phyloP scores from a whole-genome alignment of 2,329 filamentous ascomycete species.

The Keithomyces neogunnii region DNA sequence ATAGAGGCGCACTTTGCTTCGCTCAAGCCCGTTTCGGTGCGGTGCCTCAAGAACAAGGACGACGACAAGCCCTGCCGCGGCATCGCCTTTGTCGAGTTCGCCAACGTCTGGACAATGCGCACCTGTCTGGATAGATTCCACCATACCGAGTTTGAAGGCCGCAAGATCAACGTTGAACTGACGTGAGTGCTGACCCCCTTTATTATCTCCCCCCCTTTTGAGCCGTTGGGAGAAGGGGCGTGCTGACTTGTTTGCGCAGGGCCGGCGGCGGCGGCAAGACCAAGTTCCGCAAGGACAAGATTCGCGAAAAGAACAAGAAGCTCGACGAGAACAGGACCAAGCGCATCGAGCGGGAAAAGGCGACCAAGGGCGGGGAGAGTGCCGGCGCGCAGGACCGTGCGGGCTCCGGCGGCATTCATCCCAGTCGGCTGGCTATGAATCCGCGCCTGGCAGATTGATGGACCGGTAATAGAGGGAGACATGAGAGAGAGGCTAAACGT shows the following conservation, averaged over 20 bases:
- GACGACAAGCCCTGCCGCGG: constrained; percentile 58
- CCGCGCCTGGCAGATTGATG: constrained; percentile 6
- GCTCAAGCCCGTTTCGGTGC: constrained; percentile 41
- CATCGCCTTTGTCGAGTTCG: constrained; percentile 85
- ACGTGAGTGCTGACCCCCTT: constrained; percentile 48
- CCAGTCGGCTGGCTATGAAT: constrained; percentile 35
- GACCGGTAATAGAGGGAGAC: background rate
- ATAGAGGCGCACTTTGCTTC: constrained; percentile 71
- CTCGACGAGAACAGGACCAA: constrained; percentile 57
- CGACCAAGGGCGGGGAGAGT: constrained; percentile 20
- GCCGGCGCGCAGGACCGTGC: constrained; percentile 14
- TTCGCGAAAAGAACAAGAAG: constrained; percentile 78
- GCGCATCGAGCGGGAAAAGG: constrained; percentile 38
- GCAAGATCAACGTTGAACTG: constrained; percentile 84
- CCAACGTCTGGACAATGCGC: constrained; percentile 80
- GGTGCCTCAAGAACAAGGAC: constrained; percentile 62
- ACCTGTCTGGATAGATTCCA: constrained; percentile 87
- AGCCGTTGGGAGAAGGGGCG: background rate
- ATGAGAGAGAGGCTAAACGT: background rate
- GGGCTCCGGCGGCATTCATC: constrained; percentile 36
- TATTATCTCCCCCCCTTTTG: background rate
- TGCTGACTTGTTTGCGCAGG: constrained; percentile 29
- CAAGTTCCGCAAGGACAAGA: constrained; percentile 62
- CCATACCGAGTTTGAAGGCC: constrained; percentile 65
- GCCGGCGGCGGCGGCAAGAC: constrained; percentile 82